Evolutionary conservation across 2,329 filamentous ascomycete genomes (phyloP), one percentile per base, ranked within the genome.

Genomic region (Periconia sp.): DNA sequence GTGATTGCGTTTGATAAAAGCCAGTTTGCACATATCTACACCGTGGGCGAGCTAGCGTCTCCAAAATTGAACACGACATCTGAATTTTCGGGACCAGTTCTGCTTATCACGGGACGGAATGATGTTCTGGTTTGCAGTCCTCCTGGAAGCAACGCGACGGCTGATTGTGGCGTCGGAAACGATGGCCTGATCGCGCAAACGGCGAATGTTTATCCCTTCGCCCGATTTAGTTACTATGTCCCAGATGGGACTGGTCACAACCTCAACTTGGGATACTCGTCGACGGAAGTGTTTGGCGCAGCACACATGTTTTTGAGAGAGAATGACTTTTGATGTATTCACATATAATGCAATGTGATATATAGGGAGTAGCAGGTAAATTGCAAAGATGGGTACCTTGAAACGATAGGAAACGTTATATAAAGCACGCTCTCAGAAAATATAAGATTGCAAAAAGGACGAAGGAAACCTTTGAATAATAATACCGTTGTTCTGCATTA

Each of bases 51-150:
- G 30, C 9, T 55, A 6, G 44, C 43, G n/a, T 35, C 45, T 8
- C 20, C 35, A n/a, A 52, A 55, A 30, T 19, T 23, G 13, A 46
- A 45, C 33, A 27, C 30, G 7, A 31, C 45, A n/a, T 47, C 49
- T n/a, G 30, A 52, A 0, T 83, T 81, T 60, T 64, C 61, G 3
- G 83, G 82, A 0, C 81, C 83, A 0, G 81, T 84, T 1, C 68
- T 83, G 51, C 74, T 86, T 49, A 75, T 86, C 53, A 85, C 82
- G 41, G 83, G 84, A 46, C 46, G 46, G n/a, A 33, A 41, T 31
- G 58, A 62, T 41, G 81, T 85, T 49, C 78, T 81, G 20, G 86
- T 82, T 67, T 86, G 85, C 56, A 84, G 83, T 9, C 81, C 82
- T 35, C 77, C 85, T 6, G 49, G 52, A 14, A 51, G 52, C 30